phyloP scores from a whole-genome alignment of 2,329 filamentous ascomycete species.

The Colletotrichum tamarilloi region DNA sequence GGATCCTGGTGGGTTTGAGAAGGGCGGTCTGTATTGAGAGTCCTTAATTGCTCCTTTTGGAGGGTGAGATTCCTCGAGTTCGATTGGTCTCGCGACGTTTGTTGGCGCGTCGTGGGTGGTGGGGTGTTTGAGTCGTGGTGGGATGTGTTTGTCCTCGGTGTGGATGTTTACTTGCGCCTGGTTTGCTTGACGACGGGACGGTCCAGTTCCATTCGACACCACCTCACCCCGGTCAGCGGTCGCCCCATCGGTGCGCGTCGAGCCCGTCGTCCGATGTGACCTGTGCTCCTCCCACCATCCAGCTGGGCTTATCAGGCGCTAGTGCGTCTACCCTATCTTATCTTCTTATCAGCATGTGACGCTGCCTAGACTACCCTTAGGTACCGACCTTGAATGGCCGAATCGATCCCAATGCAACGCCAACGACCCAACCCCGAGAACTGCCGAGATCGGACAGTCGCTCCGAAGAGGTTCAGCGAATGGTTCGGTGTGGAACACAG shows the following conservation, averaged over 20 bases:
- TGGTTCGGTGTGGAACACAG: neutral
- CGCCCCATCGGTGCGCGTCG: neutral
- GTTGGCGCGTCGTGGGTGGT: too few relatives aligned
- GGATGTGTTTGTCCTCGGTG: neutral
- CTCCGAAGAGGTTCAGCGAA: neutral
- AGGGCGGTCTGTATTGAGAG: neutral
- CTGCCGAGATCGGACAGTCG: constrained; percentile 26
- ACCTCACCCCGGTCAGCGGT: too few relatives aligned
- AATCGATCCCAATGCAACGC: neutral
- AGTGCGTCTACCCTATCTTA: neutral
- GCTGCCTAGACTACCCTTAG: neutral
- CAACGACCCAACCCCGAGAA: neutral
- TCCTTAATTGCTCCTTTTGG: neutral
- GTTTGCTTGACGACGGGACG: neutral
- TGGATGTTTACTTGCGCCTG: neutral
- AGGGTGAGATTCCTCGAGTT: neutral
- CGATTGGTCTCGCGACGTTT: neutral
- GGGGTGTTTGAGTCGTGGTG: neutral
- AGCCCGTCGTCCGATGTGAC: neutral
- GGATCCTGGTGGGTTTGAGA: neutral
- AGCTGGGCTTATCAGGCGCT: neutral
- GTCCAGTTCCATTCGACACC: too few relatives aligned
- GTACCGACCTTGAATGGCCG: too few relatives aligned
- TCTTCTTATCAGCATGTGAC: neutral
- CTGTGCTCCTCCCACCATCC: neutral